A percentile compares a stretch with the other conserved stretches of the same genome.
phyloP scores from a whole-genome alignment of 208 protist species.

The Leishmania braziliensis region DNA sequence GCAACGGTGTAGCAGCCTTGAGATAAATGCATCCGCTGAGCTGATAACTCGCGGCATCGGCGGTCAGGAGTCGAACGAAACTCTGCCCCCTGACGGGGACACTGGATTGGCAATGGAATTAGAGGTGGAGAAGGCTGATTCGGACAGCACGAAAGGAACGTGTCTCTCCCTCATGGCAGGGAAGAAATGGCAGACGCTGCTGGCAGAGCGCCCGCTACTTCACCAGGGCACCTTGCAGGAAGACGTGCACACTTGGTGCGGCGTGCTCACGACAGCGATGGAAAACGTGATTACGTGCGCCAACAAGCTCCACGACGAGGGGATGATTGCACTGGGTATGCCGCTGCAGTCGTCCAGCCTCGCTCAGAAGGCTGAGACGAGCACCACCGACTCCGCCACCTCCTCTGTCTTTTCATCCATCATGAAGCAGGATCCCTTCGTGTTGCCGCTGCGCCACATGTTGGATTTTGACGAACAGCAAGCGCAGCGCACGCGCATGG shows the following conservation, averaged over 20 bases:
- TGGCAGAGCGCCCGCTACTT: conserved; percentile 10
- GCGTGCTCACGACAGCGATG: not conserved
- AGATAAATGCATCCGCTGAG: not conserved
- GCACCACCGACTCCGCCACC: not conserved
- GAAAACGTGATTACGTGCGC: not conserved
- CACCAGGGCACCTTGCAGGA: conserved; percentile 14
- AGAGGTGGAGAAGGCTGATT: not conserved
- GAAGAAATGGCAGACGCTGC: conserved; percentile 8
- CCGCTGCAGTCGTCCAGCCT: not conserved
- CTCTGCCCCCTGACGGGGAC: not conserved
- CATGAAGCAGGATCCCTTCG: not conserved
- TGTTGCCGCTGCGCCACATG: conserved; percentile 1
- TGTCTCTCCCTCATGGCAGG: conserved; percentile 6
- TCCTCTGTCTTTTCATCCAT: not conserved
- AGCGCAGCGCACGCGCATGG: not conserved
- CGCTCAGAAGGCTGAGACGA: not conserved
- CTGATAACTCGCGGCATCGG: not conserved
- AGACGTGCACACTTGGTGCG: conserved; percentile 18
- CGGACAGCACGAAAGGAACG: not conserved
- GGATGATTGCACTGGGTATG: not conserved
- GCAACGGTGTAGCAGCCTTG: not conserved
- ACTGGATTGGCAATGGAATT: not conserved
- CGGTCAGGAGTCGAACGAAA: not conserved
- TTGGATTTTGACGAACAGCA: conserved; percentile 3
- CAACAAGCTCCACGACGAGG: conserved; percentile 3